Evolutionary conservation across 352 stramenopile species (phyloP), one percentile per base, ranked within the genome.

Genomic region (Phytophthora rubi): DNA sequence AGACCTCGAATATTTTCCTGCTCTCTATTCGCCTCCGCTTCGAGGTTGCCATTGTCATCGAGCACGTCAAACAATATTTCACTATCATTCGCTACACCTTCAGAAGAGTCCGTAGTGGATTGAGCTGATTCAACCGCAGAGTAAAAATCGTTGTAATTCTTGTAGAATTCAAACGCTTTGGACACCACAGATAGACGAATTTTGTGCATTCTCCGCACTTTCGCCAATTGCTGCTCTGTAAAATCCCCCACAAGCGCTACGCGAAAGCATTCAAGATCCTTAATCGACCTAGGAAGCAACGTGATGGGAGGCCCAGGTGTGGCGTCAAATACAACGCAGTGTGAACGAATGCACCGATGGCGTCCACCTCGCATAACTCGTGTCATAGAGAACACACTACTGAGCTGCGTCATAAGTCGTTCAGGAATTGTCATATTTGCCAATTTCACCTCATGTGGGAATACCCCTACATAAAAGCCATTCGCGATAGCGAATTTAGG

Each of bases 161-260:
- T 58, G 35, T 65, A 58, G 23, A 65, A 65, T 2, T 26, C 23
- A 26, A 26, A 26, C 23, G 59, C 16, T 10, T 4, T 59, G 26
- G 9, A 65, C 35, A 42, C 52, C 23, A 6, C 23, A 21, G 45
- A 65, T 35, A 15, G 28, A 13, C 15, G 42, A 2, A 5, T 59
- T 59, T 23, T 30, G 37, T 54, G 59, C 45, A 65, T 49, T 37
- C 44, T 65, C 12, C 35, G 33, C 0, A 65, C 48, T 33, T 59
- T 23, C 15, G 4, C 21, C 8, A 13, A 18, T 53, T 65, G 59
- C 7, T 33, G 4, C n/a, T 47, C 9, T 6, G 59, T 65, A 53
- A 65, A 53, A 5, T 53, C 59, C 23, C 23, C n/a, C n/a, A 26
- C 23, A 26, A 26, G 23, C 23, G 23, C 23, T 1, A 26, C 23